Percentiles rank a stretch among this genome's conserved stretches.
Evolutionary conservation across 2,329 filamentous ascomycete species (phyloP).

Genomic region (Claviceps sp.): DNA sequence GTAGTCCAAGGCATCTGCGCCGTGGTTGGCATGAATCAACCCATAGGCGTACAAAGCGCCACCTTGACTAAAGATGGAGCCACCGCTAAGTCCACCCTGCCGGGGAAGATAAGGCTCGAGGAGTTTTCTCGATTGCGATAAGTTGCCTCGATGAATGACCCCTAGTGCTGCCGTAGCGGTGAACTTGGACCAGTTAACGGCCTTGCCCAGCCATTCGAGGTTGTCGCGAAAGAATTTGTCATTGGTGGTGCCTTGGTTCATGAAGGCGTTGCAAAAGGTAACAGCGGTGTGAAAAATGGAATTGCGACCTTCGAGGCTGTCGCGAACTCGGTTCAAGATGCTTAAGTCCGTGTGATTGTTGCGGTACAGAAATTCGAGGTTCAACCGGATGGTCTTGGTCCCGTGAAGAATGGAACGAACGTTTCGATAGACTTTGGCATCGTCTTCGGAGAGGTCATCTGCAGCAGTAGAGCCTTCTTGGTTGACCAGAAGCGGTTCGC

Average conservation of each 20-base stretch:
- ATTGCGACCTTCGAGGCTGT: conserved; percentile 88
- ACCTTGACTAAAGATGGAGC: conserved; percentile 90
- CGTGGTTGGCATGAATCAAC: conserved; percentile 94
- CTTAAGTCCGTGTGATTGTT: conserved; percentile 87
- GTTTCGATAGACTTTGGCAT: conserved; percentile 44
- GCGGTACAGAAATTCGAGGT: conserved; percentile 90
- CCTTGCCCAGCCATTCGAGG: conserved; percentile 93
- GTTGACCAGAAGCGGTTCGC: conserved; percentile 33
- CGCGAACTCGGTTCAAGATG: conserved; percentile 90
- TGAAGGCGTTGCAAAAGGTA: conserved; percentile 95
- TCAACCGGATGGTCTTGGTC: conserved; percentile 85
- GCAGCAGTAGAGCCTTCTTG: conserved; percentile 41
- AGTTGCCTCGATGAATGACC: conserved; percentile 91
- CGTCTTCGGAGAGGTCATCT: conserved; percentile 34
- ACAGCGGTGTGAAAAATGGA: conserved; percentile 98
- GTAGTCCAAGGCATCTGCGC: conserved; percentile 75
- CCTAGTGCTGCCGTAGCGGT: conserved; percentile 91
- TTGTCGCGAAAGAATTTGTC: conserved; percentile 99
- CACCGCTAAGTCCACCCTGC: conserved; percentile 56
- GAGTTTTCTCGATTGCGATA: conserved; percentile 84
- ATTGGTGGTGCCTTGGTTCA: conserved; percentile 96
- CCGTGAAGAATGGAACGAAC: conserved; percentile 65
- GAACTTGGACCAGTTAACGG: conserved; percentile 99
- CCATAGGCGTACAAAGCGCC: conserved; percentile 92
- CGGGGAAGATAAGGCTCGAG: conserved; percentile 89